Conservation (phyloP, 2,329 filamentous ascomycete genomes). For the Xylaria digitata region DNA sequence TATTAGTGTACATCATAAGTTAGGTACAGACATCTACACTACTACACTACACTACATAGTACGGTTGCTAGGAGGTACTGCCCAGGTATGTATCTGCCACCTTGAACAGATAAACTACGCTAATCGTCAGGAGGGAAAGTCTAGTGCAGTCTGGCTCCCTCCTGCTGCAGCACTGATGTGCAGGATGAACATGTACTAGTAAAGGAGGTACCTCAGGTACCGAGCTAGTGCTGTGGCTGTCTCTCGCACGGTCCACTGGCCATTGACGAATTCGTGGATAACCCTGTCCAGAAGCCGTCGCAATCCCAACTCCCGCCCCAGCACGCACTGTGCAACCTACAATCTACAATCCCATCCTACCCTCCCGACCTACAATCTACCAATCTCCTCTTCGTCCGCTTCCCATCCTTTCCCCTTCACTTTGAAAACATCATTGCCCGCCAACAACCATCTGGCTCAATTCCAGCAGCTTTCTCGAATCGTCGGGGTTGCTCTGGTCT, state of each 20-base stretch:
- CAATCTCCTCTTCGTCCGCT: conserved; percentile 42
- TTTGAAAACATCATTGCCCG: conserved; percentile 44
- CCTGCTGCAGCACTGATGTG: conserved; percentile 22
- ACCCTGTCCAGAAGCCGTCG: conserved; percentile 22
- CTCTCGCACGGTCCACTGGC: conserved; percentile 29
- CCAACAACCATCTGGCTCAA: conserved; percentile 60
- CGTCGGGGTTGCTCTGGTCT: conserved; percentile 66
- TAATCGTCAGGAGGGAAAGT: conserved; percentile 13
- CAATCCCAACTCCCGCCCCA: conserved; percentile 27
- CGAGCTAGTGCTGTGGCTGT: conserved; percentile 20
- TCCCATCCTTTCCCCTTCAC: conserved; percentile 41
- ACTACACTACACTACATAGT: no score
- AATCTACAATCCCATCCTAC: conserved; percentile 35
- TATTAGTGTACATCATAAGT: no score
- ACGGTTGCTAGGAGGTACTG: no score
- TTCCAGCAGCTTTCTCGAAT: conserved; percentile 63
- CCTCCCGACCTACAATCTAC: conserved; percentile 24
- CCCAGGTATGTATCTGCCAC: not conserved
- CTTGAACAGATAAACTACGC: conserved; percentile 3
- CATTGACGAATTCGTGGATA: not conserved
- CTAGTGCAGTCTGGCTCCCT: not conserved
- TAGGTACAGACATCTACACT: no score
- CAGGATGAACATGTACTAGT: conserved; percentile 10
- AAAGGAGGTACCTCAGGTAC: conserved; percentile 15
- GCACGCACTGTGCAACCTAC: conserved; percentile 35